Evolutionary conservation across 1,284 basidiomycete species (phyloP).

Genomic region (Neonothopanus nambi): DNA sequence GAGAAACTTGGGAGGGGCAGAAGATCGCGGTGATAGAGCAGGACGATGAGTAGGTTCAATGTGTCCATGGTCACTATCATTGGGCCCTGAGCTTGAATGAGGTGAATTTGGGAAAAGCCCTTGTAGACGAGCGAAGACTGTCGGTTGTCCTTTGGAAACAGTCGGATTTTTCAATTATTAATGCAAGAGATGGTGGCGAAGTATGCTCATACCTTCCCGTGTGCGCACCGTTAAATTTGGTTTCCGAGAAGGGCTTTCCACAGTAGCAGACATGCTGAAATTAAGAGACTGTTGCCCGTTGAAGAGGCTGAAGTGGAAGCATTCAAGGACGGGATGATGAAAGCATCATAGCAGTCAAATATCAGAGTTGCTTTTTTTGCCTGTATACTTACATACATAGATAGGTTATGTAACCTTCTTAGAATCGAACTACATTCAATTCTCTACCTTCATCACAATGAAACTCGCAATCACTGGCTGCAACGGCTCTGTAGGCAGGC

Average conservation of each 20-base stretch:
- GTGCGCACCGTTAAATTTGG: slow-evolving; percentile 15
- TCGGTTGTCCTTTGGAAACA: slow-evolving; percentile 19
- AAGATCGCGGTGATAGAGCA: slow-evolving; percentile 16
- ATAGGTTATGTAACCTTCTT: too few species aligned
- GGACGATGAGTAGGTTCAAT: neutral
- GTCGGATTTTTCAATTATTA: neutral
- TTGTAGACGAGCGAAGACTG: slow-evolving; percentile 32
- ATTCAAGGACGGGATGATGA: neutral
- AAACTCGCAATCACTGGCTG: slow-evolving; percentile 65
- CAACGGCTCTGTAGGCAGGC: slow-evolving; percentile 60
- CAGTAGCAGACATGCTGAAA: neutral
- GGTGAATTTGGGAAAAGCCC: slow-evolving; percentile 27
- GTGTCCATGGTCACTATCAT: neutral
- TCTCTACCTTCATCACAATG: slow-evolving; percentile 28
- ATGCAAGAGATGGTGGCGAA: too few species aligned
- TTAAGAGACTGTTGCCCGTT: neutral
- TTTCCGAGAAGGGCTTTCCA: slow-evolving; percentile 5
- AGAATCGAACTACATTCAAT: too few species aligned
- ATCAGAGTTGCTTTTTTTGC: neutral
- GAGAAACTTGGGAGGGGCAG: slow-evolving; percentile 30
- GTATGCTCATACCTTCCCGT: neutral
- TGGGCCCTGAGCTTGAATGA: neutral
- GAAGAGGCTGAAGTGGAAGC: neutral
- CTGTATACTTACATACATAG: neutral
- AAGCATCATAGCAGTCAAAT: neutral